phyloP scores from a whole-genome alignment of 225 moss, liverwort and hornwort genomes.

The Asterella californica region DNA sequence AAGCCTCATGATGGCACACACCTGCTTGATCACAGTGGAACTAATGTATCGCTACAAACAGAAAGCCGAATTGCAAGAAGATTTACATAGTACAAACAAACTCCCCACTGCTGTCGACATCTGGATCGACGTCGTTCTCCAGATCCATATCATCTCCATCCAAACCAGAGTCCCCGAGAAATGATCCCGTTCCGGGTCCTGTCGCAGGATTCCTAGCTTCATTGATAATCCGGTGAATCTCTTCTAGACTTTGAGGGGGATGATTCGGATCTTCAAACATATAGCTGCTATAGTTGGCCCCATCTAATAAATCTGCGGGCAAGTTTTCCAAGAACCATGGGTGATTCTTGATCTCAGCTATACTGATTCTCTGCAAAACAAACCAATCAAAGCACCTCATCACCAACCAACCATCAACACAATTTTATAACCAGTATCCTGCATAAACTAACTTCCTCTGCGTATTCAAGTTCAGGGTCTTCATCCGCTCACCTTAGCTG shows the following conservation, averaged over 20 bases:
- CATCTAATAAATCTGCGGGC: constrained; percentile 60
- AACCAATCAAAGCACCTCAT: not conserved
- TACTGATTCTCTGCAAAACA: constrained; percentile 65
- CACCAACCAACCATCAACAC: not conserved
- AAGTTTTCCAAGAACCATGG: constrained; percentile 95
- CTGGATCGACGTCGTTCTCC: constrained; percentile 57
- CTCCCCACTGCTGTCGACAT: constrained; percentile 89
- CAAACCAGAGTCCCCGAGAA: constrained; percentile 53
- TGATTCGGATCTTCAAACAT: constrained; percentile 96
- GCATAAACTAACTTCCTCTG: not conserved
- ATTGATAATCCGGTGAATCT: constrained; percentile 76
- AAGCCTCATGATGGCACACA: constrained; percentile 15
- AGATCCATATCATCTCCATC: constrained; percentile 89
- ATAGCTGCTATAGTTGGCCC: constrained; percentile 58
- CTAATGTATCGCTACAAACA: constrained; percentile 10
- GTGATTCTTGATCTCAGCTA: constrained; percentile 84
- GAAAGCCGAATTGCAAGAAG: not conserved
- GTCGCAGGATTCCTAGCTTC: constrained; percentile 35
- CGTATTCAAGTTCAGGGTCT: not conserved
- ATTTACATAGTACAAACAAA: constrained; percentile 89
- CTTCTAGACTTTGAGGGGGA: constrained; percentile 87
- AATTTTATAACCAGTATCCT: not conserved
- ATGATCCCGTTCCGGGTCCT: constrained; percentile 46
- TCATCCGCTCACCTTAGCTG: constrained; percentile 41
- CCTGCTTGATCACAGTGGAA: constrained; percentile 5